phyloP scores from a whole-genome alignment of 148 eudicot species.

The Amaranthus palmeri region DNA sequence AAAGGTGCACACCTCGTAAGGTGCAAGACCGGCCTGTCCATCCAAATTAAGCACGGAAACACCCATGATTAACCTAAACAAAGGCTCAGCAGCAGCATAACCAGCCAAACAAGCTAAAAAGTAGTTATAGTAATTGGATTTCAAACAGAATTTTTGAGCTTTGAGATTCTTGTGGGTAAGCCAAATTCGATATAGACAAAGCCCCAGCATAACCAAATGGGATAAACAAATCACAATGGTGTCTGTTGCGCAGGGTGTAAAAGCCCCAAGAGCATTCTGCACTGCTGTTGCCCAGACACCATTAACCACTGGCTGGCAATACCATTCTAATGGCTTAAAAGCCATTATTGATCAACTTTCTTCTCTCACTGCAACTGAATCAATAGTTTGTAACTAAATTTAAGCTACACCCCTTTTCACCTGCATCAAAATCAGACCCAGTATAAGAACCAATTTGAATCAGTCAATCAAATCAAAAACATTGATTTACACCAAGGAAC shows the following conservation, averaged over 20 bases:
- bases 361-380: background rate
- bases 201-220: slow-evolving; percentile 55
- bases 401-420: no score
- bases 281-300: slow-evolving; percentile 84
- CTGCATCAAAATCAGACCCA: no score
- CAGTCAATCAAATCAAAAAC: no score
- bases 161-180: slow-evolving; percentile 46
- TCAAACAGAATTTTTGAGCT: slow-evolving; percentile 54
- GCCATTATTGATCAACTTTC: slow-evolving; percentile 42
- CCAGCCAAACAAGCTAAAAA: slow-evolving; percentile 62
- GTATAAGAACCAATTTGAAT: no score
- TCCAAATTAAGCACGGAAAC: slow-evolving; percentile 74
- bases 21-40: slow-evolving; percentile 68
- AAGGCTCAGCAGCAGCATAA: slow-evolving; percentile 74
- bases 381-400: background rate
- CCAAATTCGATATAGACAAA: slow-evolving; percentile 82
- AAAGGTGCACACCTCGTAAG: slow-evolving; percentile 61
- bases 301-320: slow-evolving; percentile 75
- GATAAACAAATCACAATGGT: slow-evolving; percentile 59
- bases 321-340: slow-evolving; percentile 75
- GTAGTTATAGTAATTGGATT: slow-evolving; percentile 72
- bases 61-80: slow-evolving; percentile 81
- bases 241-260: slow-evolving; percentile 84
- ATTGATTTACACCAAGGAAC: no score
- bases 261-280: slow-evolving; percentile 80